phyloP scores from a whole-genome alignment of 2,329 filamentous ascomycete species.

The Pseudogymnoascus sp. region DNA sequence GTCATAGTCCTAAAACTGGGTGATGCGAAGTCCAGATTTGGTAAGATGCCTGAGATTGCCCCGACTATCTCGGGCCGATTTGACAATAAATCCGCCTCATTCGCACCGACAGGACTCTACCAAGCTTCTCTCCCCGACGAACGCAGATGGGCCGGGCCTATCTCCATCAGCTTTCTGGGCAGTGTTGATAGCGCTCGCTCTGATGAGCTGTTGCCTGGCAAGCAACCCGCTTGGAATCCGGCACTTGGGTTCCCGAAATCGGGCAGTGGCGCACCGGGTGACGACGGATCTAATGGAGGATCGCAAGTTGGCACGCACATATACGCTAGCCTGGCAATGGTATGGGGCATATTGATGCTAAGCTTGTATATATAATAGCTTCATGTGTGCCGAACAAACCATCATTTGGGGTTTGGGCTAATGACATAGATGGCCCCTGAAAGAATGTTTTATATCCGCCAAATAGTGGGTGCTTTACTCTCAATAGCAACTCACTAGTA shows the following conservation, averaged over 20 bases:
- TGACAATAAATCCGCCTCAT: background rate
- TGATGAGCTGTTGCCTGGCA: background rate
- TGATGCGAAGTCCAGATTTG: background rate
- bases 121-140: background rate
- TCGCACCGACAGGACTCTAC: background rate
- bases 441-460: background rate
- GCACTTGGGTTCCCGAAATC: background rate
- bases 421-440: background rate
- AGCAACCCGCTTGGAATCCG: background rate
- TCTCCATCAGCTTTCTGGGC: background rate
- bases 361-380: background rate
- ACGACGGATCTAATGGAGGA: background rate
- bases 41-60: background rate
- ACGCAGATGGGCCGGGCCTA: background rate
- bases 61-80: background rate
- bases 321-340: background rate
- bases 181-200: background rate
- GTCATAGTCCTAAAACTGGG: background rate
- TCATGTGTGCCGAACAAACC: background rate
- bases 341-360: background rate
- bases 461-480: background rate
- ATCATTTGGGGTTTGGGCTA: background rate
- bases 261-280: background rate
- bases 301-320: background rate
- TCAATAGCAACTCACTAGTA: background rate